Evolutionary conservation across 2,329 filamentous ascomycete genomes (phyloP).

Genomic region (Botryotinia convoluta): DNA sequence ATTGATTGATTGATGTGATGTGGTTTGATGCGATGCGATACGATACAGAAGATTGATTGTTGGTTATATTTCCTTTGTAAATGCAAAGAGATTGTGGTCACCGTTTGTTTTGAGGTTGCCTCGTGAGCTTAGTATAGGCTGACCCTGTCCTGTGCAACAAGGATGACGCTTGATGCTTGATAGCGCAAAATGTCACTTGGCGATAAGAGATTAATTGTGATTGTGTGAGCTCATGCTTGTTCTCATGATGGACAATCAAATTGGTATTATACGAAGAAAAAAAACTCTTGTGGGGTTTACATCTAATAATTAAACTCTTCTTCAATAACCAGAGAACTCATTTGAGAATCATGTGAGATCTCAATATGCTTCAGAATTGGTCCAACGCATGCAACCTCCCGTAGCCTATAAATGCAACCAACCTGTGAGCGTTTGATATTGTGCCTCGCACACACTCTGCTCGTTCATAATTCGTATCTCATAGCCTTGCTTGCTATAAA

Average conservation of each 20-base stretch:
- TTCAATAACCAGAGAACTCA: constrained; percentile 7
- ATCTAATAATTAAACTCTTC: constrained; percentile 17
- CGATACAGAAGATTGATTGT: not conserved
- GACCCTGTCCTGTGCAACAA: not conserved
- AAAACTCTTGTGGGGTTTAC: constrained; percentile 4
- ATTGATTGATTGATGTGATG: not conserved
- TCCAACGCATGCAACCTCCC: constrained; percentile 7
- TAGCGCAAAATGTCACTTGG: constrained; percentile 15
- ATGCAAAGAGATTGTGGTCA: not conserved
- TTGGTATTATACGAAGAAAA: constrained; percentile 12
- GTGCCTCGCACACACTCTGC: constrained; percentile 18
- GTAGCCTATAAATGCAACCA: constrained; percentile 19
- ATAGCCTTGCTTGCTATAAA: constrained; percentile 27
- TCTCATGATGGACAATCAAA: constrained; percentile 11
- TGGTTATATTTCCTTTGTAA: constrained; percentile 7
- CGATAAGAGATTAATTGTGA: constrained; percentile 16
- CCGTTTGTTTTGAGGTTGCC: constrained; percentile 15
- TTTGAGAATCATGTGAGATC: constrained; percentile 18
- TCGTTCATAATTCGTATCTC: constrained; percentile 30
- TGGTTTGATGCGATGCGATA: not conserved
- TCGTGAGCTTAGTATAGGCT: not conserved
- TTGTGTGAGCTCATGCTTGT: not conserved
- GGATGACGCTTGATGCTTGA: constrained; percentile 15
- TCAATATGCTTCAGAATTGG: constrained; percentile 17
- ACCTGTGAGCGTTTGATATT: constrained; percentile 17